A percentile compares a stretch with the other conserved stretches of the same genome.
phyloP scores from a whole-genome alignment of 2,329 filamentous ascomycete species.

The Aspergillus fischeri region DNA sequence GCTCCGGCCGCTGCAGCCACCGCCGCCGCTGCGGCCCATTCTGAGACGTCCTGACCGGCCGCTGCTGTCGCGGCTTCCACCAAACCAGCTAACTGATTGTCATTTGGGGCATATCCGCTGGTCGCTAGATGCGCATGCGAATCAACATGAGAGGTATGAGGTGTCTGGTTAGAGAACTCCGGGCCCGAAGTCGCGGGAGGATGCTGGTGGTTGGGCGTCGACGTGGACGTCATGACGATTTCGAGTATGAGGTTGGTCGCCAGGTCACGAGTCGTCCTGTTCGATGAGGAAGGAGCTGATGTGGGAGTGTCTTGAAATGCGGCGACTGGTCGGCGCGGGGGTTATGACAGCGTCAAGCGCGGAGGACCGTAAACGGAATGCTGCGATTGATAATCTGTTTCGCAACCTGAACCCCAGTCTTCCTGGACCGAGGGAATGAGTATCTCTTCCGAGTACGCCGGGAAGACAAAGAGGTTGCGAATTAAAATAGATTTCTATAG shows the following conservation, averaged over 20 bases:
- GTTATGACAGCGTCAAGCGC: not conserved
- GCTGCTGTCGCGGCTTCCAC: conserved; percentile 46
- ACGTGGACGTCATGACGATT: conserved; percentile 26
- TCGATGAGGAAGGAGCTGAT: not conserved
- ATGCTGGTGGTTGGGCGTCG: conserved; percentile 27
- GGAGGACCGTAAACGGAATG: not conserved
- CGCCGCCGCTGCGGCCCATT: conserved; percentile 43
- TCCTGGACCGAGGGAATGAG: not conserved
- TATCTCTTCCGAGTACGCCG: not conserved
- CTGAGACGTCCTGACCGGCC: conserved; percentile 36
- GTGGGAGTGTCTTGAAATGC: not conserved
- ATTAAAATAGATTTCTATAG: not conserved
- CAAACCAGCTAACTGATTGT: conserved; percentile 44
- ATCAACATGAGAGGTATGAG: conserved; percentile 28
- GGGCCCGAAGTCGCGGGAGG: conserved; percentile 22
- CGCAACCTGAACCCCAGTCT: not conserved
- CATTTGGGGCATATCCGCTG: conserved; percentile 32
- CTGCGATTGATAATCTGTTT: not conserved
- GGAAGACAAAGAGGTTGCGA: not conserved
- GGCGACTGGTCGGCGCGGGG: not conserved
- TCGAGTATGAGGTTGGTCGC: not conserved
- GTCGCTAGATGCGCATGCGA: conserved; percentile 25
- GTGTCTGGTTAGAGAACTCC: conserved; percentile 24
- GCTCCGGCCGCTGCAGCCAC: conserved; percentile 47
- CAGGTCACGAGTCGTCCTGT: not conserved